These are phyloP conservation scores for Lentinula guzmanii DNA, from an alignment of 768 basidiomycete genomes.

Conservation along the genomic window DNA sequence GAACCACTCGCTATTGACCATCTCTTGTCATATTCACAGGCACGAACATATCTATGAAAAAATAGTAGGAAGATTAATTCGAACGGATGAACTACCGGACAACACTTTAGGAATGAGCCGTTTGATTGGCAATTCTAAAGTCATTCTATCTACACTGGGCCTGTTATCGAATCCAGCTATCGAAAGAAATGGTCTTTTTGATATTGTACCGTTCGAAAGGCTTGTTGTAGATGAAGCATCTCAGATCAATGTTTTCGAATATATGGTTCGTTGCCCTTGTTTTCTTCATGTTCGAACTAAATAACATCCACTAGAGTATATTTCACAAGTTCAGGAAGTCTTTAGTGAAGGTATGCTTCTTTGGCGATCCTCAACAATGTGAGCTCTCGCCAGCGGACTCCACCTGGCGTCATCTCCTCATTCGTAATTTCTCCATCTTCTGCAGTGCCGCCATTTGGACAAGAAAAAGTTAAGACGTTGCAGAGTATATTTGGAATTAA, in stretches of 20 bases:
- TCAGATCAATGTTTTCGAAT: slow-evolving; percentile 42
- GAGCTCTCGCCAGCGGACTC: slow-evolving; percentile 12
- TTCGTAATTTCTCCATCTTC: not conserved
- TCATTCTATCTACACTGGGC: slow-evolving; percentile 43
- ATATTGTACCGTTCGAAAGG: slow-evolving; percentile 32
- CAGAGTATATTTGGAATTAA: slow-evolving; percentile 29
- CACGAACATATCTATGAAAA: slow-evolving; percentile 42
- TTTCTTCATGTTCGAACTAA: not conserved
- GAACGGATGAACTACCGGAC: slow-evolving; percentile 33
- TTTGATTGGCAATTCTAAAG: slow-evolving; percentile 21
- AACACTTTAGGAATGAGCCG: slow-evolving; percentile 15
- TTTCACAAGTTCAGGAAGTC: slow-evolving; percentile 31
- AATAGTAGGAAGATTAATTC: slow-evolving; percentile 27
- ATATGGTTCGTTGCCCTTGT: slow-evolving; percentile 27
- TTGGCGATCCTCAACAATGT: slow-evolving; percentile 52
- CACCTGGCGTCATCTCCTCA: not conserved
- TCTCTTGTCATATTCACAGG: slow-evolving; percentile 34
- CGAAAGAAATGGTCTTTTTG: slow-evolving; percentile 24
- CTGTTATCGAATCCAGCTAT: slow-evolving; percentile 44
- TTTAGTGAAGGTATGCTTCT: slow-evolving; percentile 40
- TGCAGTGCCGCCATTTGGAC: slow-evolving; percentile 47
- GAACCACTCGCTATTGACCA: slow-evolving; percentile 30
- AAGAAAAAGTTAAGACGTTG: slow-evolving; percentile 26
- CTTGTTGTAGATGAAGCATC: slow-evolving; percentile 56
- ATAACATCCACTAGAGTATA: slow-evolving; percentile 27